Base-by-base conservation (phyloP, 257 asterid genomes). In the Jacaranda mimosifolia region DNA sequence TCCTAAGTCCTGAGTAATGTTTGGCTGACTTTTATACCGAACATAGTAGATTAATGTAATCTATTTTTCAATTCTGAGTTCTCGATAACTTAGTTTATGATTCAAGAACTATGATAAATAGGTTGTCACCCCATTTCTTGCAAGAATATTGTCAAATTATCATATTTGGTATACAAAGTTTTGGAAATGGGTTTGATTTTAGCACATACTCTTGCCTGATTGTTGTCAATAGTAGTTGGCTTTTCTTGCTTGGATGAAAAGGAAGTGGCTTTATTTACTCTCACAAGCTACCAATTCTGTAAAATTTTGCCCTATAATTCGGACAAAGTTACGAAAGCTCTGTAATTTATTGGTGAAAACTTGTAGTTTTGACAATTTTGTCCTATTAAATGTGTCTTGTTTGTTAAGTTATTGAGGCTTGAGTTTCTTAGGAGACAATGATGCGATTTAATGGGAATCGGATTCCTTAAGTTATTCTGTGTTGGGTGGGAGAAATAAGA, bases 181-280 rank as follows among this genome's bases (percentile, higher is more conserved):
- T 9, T 57, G 26, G 68, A 26, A 21, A 40, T 15, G 65, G 68
- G 42, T 74, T 60, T 74, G 18, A 60, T 45, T 4, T 53, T 39
- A 66, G 62, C 26, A 9, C 49, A 35, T 45, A 38, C 17, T 53
- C n/a, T 66, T 9, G 32, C 70, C 75, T 73, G 14, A 57, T 79
- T 68, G 77, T 68, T 69, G 36, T 75, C 70, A 63, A 51, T 62
- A 66, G 53, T 80, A 63, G 80, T 68, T 74, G 66, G 66, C 45
- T 64, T 40, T 72, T 46, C 72, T 77, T 70, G 65, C 77, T 12
- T 6, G 32, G 18, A 53, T 7, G 56, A 65, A 59, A 38, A 17
- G 19, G 8, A 7, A 66, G 58, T 75, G 57, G 53, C 57, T 65
- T 64, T 65, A 55, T 65, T 79, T 64, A 6, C 59, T 18, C 71